Conservation (phyloP, 345 rosid genomes). For the Ailanthus altissimus region DNA sequence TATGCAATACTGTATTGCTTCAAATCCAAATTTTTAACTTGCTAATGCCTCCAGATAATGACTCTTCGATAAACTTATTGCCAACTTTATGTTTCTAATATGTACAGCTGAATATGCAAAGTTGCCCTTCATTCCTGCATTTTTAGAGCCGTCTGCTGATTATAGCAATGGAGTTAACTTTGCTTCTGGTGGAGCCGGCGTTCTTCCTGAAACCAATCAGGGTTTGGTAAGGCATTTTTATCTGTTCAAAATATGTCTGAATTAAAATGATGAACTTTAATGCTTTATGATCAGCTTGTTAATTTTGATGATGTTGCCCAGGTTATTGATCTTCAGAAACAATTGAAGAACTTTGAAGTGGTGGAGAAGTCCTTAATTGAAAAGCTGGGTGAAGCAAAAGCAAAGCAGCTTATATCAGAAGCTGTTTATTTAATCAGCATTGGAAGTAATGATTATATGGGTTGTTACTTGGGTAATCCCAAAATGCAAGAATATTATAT, state of each 20-base stretch:
- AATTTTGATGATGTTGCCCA: background rate
- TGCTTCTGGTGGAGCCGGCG: slow-evolving; percentile 57
- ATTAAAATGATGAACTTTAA: background rate
- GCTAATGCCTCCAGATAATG: too few species aligned
- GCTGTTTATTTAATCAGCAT: slow-evolving; percentile 59
- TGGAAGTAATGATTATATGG: slow-evolving; percentile 58
- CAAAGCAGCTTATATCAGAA: slow-evolving; percentile 37
- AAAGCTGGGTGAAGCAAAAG: slow-evolving; percentile 36
- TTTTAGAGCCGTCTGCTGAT: slow-evolving; percentile 41
- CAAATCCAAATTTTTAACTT: too few species aligned
- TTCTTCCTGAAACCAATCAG: slow-evolving; percentile 51
- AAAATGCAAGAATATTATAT: slow-evolving; percentile 34
- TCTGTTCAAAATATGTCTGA: background rate
- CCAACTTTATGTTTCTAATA: background rate
- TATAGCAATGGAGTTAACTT: slow-evolving; percentile 42
- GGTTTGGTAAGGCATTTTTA: slow-evolving; percentile 35
- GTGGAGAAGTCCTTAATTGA: slow-evolving; percentile 38
- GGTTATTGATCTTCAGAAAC: slow-evolving; percentile 50
- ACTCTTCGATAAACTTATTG: background rate
- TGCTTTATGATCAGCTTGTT: background rate
- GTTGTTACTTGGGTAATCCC: slow-evolving; percentile 43
- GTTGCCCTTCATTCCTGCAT: slow-evolving; percentile 53
- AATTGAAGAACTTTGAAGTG: slow-evolving; percentile 39
- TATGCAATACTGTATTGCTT: too few species aligned
- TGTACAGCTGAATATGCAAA: slow-evolving; percentile 49